A percentile compares a stretch with the other conserved stretches of the same genome.
Evolutionary conservation across 257 asterid genomes (phyloP).

Genomic region (Gentiana straminea): DNA sequence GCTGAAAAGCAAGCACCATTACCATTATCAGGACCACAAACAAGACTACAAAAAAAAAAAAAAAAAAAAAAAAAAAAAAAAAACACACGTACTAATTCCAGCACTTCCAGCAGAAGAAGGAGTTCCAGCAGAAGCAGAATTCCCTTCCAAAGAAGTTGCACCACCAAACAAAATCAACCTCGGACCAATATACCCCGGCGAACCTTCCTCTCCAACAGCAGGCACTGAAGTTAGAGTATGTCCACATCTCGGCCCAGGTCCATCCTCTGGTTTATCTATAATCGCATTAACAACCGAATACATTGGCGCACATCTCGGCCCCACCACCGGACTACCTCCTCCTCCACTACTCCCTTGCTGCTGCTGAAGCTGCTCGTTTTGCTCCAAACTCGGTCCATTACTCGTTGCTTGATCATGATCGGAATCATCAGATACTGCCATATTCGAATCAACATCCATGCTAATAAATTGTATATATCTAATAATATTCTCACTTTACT

Average conservation of each 20-base stretch:
- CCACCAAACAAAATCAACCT: constrained; percentile 90
- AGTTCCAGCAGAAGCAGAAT: constrained; percentile 84
- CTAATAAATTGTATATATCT: not conserved
- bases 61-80: constrained; percentile 4
- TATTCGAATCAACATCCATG: constrained; percentile 84
- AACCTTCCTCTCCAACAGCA: constrained; percentile 95
- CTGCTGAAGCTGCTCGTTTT: constrained; percentile 14
- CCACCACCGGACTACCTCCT: constrained; percentile 32
- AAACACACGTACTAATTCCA: constrained; percentile 85
- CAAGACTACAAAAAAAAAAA: not conserved
- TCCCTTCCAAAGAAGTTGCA: constrained; percentile 96
- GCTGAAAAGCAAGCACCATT: too few species aligned
- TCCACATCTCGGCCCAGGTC: constrained; percentile 97
- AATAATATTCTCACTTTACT: not conserved
- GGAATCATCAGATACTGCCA: constrained; percentile 44
- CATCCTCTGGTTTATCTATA: constrained; percentile 87
- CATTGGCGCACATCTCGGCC: constrained; percentile 92
- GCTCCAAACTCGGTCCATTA: constrained; percentile 28
- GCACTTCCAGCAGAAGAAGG: constrained; percentile 97
- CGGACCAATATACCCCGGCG: constrained; percentile 75
- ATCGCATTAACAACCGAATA: constrained; percentile 68
- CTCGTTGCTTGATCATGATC: constrained; percentile 56
- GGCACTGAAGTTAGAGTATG: constrained; percentile 97
- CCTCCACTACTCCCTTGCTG: constrained; percentile 12
- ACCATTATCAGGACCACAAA: too few species aligned